These are phyloP conservation scores for Botrytis pseudocinerea DNA, from an alignment of 2,329 filamentous ascomycete genomes.

Conservation along the genomic window DNA sequence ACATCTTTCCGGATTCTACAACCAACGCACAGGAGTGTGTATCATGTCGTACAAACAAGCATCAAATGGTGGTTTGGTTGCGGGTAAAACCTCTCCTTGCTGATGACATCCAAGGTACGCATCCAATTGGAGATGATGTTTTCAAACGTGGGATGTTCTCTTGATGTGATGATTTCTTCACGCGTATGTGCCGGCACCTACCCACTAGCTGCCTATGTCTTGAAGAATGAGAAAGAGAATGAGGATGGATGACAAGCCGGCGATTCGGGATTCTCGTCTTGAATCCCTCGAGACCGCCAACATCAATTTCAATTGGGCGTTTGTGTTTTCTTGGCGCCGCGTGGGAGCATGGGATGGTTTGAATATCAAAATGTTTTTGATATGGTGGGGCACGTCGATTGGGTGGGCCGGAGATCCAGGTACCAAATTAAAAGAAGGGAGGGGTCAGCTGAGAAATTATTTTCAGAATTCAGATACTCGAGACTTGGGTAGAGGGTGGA, in stretches of 20 bases:
- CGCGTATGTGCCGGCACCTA: not conserved
- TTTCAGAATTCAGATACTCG: not conserved
- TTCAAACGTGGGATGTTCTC: not conserved
- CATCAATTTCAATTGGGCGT: not conserved
- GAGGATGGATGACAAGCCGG: not conserved
- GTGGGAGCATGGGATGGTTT: slow-evolving; percentile 10
- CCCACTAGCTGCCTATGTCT: not conserved
- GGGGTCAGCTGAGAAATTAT: not conserved
- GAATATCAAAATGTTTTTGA: slow-evolving; percentile 1
- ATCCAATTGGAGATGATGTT: slow-evolving; percentile 10
- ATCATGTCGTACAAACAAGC: slow-evolving; percentile 10
- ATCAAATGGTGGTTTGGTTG: slow-evolving; percentile 4
- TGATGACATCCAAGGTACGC: not conserved
- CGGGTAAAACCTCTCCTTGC: slow-evolving; percentile 7
- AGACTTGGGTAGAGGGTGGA: not conserved
- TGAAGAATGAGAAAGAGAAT: not conserved
- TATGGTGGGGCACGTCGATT: not conserved
- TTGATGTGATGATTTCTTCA: not conserved
- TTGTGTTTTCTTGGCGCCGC: not conserved
- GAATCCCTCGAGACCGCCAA: not conserved
- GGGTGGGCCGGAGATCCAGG: slow-evolving; percentile 15
- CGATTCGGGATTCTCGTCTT: not conserved
- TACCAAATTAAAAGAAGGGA: not conserved
- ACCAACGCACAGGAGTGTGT: not conserved
- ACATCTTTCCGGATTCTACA: not conserved